These are phyloP conservation scores for Pterulicium gracile DNA, from an alignment of 1,284 basidiomycete genomes.

Conservation along the genomic window DNA sequence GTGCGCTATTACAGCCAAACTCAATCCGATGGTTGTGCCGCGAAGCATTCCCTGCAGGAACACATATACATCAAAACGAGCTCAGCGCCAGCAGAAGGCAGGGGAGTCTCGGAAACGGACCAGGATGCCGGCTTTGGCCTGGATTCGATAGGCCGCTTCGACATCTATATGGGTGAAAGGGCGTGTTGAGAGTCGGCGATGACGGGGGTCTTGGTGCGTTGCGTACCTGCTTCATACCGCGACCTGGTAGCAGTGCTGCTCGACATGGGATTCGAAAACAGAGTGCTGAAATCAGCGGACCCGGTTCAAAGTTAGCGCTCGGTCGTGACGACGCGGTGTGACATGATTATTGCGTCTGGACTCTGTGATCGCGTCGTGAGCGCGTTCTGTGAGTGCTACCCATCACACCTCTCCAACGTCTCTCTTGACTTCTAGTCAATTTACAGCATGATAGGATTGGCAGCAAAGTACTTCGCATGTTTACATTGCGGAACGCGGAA, in stretches of 20 bases:
- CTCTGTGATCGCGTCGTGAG: too few relatives aligned
- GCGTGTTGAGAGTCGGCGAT: conserved; percentile 24
- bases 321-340: too few relatives aligned
- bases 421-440: too few relatives aligned
- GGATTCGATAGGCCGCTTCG: conserved; percentile 42
- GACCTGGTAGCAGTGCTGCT: neutral
- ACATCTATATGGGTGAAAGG: conserved; percentile 37
- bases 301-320: too few relatives aligned
- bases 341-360: too few relatives aligned
- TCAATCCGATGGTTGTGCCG: conserved; percentile 39
- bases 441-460: too few relatives aligned
- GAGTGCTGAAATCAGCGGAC: too few relatives aligned
- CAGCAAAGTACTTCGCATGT: too few relatives aligned
- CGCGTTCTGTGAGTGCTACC: too few relatives aligned
- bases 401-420: too few relatives aligned
- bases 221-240: conserved; percentile 1
- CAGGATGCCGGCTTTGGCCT: conserved; percentile 39
- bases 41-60: conserved; percentile 41
- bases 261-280: conserved; percentile 1
- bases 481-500: too few relatives aligned
- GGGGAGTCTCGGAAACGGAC: conserved; percentile 20
- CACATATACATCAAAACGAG: conserved; percentile 7
- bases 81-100: conserved; percentile 1
- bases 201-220: too few relatives aligned
- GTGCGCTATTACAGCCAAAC: conserved; percentile 58